phyloP scores from a whole-genome alignment of 2,329 filamentous ascomycete species.

The Cercospora brassicicola region DNA sequence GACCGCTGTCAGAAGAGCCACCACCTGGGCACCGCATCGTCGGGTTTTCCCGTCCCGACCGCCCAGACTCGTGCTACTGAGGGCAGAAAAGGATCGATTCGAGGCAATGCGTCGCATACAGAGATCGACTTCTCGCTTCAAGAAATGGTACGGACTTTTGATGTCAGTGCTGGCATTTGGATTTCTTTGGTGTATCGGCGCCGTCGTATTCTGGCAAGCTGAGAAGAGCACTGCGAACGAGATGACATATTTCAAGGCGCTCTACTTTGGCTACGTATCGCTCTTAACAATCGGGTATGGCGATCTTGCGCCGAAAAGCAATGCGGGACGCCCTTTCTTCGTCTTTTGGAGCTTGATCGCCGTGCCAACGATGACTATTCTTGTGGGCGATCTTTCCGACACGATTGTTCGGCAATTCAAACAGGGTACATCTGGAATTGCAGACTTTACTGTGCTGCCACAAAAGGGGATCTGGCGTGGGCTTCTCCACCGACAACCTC shows the following conservation, averaged over 20 bases:
- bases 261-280: constrained; percentile 85
- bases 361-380: constrained; percentile 81
- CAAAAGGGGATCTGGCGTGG: constrained; percentile 57
- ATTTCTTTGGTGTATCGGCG: constrained; percentile 77
- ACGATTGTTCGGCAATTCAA: constrained; percentile 72
- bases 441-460: constrained; percentile 66
- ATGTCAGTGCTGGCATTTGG: constrained; percentile 69
- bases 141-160: constrained; percentile 71
- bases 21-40: constrained; percentile 22
- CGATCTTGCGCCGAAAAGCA: constrained; percentile 73
- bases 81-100: constrained; percentile 50
- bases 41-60: constrained; percentile 30
- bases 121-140: constrained; percentile 60
- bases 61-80: constrained; percentile 56
- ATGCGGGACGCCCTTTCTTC: constrained; percentile 79
- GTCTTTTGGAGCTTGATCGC: constrained; percentile 90
- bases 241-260: constrained; percentile 73
- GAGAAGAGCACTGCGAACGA: constrained; percentile 53
- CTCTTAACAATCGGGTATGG: constrained; percentile 87
- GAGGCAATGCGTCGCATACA: constrained; percentile 72
- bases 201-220: constrained; percentile 68
- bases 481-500: constrained; percentile 52
- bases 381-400: constrained; percentile 80
- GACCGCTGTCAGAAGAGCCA: constrained; percentile 22
- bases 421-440: constrained; percentile 59